Base-by-base conservation (phyloP, 1,284 basidiomycete species). In the Ceratobasidium sp. region DNA sequence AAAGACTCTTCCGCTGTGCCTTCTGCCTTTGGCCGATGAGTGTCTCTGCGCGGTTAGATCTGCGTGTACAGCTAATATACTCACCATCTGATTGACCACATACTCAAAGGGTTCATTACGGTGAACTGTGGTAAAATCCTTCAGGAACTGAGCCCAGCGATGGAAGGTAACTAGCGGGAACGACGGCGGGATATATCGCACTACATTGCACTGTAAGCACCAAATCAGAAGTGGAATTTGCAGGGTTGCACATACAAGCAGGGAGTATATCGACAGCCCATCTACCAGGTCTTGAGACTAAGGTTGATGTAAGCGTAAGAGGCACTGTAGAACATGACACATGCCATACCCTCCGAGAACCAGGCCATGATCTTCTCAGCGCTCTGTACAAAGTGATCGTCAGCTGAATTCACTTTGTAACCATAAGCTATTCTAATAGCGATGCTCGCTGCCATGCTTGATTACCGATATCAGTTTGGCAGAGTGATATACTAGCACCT, bases 101-200 rank as follows among this genome's bases (percentile, higher is more conserved):
- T 78, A 81, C 5, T 81, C 78, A 61, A 80, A 80, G 0, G 82
- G 82, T 37, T 80, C 74, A 61, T 82, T 76, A 45, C 65, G 53
- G 79, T 82, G 80, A 1, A 49, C 74, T 6, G 76, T 23, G 4
- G 82, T 73, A 3, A 71, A 77, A 17, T 65, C 65, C 5, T 77
- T 73, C 79, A 80, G 81, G 8, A 67, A 76, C 3, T 60, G 68
- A 5, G 79, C 81, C 20, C 77, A 79, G 76, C 79, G 81, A 73
- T 81, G 79, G 78, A 82, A 84, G 2, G 79, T 79, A 17, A 80
- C 79, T 2, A 82, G 81, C 37, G 82, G 83, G 61, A 83, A 71
- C 83, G 82, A 83, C 1, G 78, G 67, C 2, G 83, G 83, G 23
- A 83, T 74, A 64, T 82, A 80, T 17, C 68, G 75, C 31, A 83